Base-by-base conservation (phyloP, 2,329 filamentous ascomycete genomes). In the Colletotrichum simmondsii region DNA sequence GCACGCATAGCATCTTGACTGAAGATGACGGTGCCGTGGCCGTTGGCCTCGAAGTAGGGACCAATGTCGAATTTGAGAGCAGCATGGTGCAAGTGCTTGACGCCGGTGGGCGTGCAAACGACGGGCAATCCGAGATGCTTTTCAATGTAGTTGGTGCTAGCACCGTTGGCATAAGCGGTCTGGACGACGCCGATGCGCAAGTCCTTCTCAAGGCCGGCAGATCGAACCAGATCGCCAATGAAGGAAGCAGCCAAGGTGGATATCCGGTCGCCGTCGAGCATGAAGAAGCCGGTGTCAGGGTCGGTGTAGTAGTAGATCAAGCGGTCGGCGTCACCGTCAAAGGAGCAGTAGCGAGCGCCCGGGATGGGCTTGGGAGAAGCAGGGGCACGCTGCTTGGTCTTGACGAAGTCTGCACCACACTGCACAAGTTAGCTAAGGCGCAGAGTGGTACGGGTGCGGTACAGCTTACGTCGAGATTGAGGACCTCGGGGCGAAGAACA, bases 1-100 rank as follows among this genome's bases (percentile, higher is more conserved):
- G 90, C 89, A 77, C 93, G 92, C 59, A 96, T 86, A 4, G 96
- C 96, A 72, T 94, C 92, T 71, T 93, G 90, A 1, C 94, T 97
- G 88, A 99, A 99, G 67, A 98, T 92, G 46, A 98, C 93, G 11
- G 97, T 99, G 76, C 97, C 97, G 83, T 99, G 97, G 35, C 97
- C 97, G 81, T 99, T 99, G 76, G 97, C 97, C 86, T 99, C 97
- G 79, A 99, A 99, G 86, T 99, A 99, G 65, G 98, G 95, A 70
- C 97, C 97, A 68, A 98, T 92, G 79, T 99, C 97, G 78, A 97
- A 98, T 76, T 95, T 94, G 79, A 94, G 92, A 52, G 97, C 97
- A n/a, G 95, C 97, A 80, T 98, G 97, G 85, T 99, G 97, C 75
- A 99, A 90, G 84, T 98, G 94, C 88, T 99, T 99, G 74, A 99